Base-by-base conservation (phyloP, 2,329 filamentous ascomycete genomes). In the Paraphaeosphaeria minitans region DNA sequence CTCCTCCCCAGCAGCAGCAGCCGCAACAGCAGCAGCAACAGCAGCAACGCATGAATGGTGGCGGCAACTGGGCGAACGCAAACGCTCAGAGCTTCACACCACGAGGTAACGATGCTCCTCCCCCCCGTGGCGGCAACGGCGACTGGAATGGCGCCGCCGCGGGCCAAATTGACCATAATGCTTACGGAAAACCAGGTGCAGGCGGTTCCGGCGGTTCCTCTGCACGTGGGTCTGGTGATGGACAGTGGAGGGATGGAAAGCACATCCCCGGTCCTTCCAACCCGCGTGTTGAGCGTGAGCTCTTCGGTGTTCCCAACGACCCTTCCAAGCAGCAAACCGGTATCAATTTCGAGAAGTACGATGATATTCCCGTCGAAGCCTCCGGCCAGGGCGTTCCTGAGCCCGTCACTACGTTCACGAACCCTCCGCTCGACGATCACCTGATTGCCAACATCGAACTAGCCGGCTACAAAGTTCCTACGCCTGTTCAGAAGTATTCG, bases 341-440 rank as follows among this genome's bases (percentile, higher is more conserved):
- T 80, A 98, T 99, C 90, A 99, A 99, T 87, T 99, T 99, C 78
- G 90, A 97, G 83, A 99, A 99, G 85, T 99, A 99, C 81, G 95
- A 99, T 76, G 95, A 99, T 79, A 99, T 99, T 67, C 95, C 95
- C 56, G 95, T 99, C 66, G 95, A 98, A 82, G 95, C 95, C 64
- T 97, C 94, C 60, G 95, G 95, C 61, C 89, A 92, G 55, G 88
- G 96, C 75, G 93, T 98, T 54, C 95, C 95, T 47, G 95, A 98
- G 75, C 90, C 94, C 42, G 92, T 97, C 67, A 89, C 89, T 66
- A 85, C 88, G 62, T 99, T 99, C 86, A 92, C 87, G 76, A 96
- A 95, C 81, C 95, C 95, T 67, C 95, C 95, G 73, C 86, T 99
- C 68, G 95, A 99, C 75, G 91, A 96, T 78, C 95, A 98, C 76